A percentile compares a stretch with the other conserved stretches of the same genome.
phyloP scores from a whole-genome alignment of 805 yeast genomes.

The Yarrowia osloensis region DNA sequence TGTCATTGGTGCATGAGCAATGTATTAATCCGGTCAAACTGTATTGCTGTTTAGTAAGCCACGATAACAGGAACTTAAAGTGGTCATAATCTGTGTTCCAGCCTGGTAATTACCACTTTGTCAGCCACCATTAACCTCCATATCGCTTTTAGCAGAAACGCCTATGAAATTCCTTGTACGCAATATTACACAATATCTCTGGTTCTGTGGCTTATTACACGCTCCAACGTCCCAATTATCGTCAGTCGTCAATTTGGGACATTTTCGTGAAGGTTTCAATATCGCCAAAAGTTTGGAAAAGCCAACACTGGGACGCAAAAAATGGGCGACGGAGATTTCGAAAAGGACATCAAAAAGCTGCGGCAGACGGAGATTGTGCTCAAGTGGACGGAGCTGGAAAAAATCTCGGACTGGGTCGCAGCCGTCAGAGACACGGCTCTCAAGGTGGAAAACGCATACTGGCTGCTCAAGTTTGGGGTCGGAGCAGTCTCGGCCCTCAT shows the following conservation, averaged over 20 bases:
- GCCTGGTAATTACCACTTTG: no score
- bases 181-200: no score
- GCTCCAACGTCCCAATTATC: no score
- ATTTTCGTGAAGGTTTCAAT: not conserved
- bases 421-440: conserved; percentile 15
- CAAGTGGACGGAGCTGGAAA: conserved; percentile 19
- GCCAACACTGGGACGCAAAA: not conserved
- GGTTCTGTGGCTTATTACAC: no score
- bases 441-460: conserved; percentile 17
- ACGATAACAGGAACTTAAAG: not conserved
- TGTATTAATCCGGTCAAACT: not conserved
- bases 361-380: not conserved
- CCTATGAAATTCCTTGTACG: no score
- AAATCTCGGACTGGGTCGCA: conserved; percentile 16
- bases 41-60: not conserved
- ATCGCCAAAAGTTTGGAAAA: not conserved
- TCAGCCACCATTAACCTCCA: no score
- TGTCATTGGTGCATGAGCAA: not conserved
- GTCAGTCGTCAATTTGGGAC: no score
- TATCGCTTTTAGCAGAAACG: no score
- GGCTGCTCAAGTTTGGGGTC: conserved; percentile 28
- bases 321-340: conserved; percentile 25
- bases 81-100: no score
- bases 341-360: conserved; percentile 20
- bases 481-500: conserved; percentile 6